Evolutionary conservation across 768 basidiomycete genomes (phyloP).

Genomic region (Russula ochroleuca): DNA sequence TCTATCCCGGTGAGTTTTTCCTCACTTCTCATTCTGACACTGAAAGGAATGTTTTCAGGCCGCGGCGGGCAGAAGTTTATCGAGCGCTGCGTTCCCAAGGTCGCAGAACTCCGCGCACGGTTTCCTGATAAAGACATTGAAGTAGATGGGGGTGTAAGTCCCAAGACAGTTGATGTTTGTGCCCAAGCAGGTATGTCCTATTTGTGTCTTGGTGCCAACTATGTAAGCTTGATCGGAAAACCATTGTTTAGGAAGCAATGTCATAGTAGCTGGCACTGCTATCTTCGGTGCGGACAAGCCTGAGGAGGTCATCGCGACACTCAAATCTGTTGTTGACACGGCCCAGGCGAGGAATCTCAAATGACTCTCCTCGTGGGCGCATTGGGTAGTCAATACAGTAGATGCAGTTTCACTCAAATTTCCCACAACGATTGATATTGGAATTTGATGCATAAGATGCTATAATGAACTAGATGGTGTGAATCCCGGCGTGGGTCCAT

Average conservation of each 20-base stretch:
- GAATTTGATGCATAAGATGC: background rate
- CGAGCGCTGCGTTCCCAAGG: conserved; percentile 88
- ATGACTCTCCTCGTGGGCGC: background rate
- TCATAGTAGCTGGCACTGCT: conserved; percentile 96
- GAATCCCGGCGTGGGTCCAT: conserved; percentile 4
- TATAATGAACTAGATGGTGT: conserved; percentile 8
- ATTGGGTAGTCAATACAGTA: background rate
- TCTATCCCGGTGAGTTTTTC: conserved; percentile 67
- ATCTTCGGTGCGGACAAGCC: conserved; percentile 84
- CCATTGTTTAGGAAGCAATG: conserved; percentile 74
- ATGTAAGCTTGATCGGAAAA: background rate
- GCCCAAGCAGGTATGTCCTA: conserved; percentile 73
- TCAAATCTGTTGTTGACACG: conserved; percentile 66
- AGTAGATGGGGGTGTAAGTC: conserved; percentile 97
- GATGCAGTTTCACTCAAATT: background rate
- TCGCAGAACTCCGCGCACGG: conserved; percentile 79
- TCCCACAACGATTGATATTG: background rate
- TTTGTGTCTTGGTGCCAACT: background rate
- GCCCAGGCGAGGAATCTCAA: conserved; percentile 51
- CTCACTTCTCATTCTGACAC: background rate
- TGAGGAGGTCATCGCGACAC: conserved; percentile 63
- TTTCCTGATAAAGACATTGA: conserved; percentile 96
- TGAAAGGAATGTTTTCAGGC: conserved; percentile 41
- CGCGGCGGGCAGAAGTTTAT: conserved; percentile 96
- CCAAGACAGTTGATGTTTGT: conserved; percentile 80